Percentiles rank a stretch among this genome's conserved stretches.
Conservation (phyloP, 1,139 yeast species). For the Magnusiomyces paraingens region DNA sequence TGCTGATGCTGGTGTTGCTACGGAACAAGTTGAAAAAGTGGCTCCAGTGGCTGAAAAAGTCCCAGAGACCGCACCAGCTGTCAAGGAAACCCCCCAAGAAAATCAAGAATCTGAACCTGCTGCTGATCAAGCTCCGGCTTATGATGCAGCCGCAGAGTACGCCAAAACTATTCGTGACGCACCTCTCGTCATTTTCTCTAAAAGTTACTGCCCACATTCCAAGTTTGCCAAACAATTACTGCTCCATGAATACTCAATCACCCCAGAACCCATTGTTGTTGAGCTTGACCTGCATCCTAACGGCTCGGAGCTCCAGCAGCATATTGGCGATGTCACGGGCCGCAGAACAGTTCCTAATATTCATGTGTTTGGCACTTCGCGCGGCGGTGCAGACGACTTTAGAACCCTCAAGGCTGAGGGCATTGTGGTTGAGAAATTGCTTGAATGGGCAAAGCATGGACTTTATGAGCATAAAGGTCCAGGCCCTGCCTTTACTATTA, state of each 20-base stretch:
- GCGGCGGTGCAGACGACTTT: slow-evolving; percentile 91
- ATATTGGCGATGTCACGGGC: slow-evolving; percentile 69
- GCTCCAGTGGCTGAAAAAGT: not conserved
- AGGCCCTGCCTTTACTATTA: not conserved
- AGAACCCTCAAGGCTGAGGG: slow-evolving; percentile 34
- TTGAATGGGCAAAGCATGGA: not conserved
- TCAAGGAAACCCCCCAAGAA: slow-evolving; percentile 5
- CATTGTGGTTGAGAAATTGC: not conserved
- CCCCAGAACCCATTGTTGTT: slow-evolving; percentile 66
- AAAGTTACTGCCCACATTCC: slow-evolving; percentile 60
- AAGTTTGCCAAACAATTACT: slow-evolving; percentile 62
- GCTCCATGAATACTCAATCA: slow-evolving; percentile 55
- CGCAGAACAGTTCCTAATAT: slow-evolving; percentile 92
- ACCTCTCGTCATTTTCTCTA: slow-evolving; percentile 48
- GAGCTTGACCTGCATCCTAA: slow-evolving; percentile 77
- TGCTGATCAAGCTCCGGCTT: slow-evolving; percentile 27
- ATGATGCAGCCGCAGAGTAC: slow-evolving; percentile 58
- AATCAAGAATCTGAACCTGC: slow-evolving; percentile 30
- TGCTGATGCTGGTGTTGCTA: not conserved
- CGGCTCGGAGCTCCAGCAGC: slow-evolving; percentile 69
- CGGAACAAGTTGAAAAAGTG: not conserved
- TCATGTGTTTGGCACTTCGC: slow-evolving; percentile 75
- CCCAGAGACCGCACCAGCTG: slow-evolving; percentile 2
- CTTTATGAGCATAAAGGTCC: not conserved
- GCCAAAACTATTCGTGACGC: slow-evolving; percentile 51